Percentiles rank a stretch among this genome's conserved stretches.
phyloP scores from a whole-genome alignment of 169 alveolate species.

The Cryptosporidium viatorum region DNA sequence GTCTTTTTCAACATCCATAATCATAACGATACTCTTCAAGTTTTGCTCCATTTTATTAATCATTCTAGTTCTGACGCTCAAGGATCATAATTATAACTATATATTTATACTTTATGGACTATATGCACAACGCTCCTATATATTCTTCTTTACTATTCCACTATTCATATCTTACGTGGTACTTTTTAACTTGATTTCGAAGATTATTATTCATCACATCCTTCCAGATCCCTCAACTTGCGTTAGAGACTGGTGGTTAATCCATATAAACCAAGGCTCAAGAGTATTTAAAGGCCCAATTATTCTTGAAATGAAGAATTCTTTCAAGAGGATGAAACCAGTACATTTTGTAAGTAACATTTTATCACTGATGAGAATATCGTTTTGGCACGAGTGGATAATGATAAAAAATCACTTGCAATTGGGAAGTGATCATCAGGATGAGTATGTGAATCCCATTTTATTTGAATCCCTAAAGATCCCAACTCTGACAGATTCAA shows the following conservation, averaged over 20 bases:
- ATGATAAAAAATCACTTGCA: not conserved
- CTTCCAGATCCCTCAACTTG: conserved; percentile 33
- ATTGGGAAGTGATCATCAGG: not conserved
- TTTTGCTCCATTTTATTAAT: not conserved
- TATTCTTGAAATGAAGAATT: not conserved
- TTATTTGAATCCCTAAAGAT: not conserved
- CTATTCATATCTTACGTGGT: conserved; percentile 23
- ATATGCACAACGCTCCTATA: not conserved
- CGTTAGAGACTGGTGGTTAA: conserved; percentile 56
- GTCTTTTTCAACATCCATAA: not conserved
- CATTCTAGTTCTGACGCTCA: not conserved
- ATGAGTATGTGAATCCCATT: not conserved
- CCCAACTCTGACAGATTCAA: conserved; percentile 9
- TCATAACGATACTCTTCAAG: not conserved
- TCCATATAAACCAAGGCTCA: conserved; percentile 21
- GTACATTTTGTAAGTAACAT: not conserved
- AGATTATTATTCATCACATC: conserved; percentile 9
- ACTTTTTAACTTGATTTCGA: conserved; percentile 40
- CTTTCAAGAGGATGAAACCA: not conserved
- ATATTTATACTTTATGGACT: not conserved
- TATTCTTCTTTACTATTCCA: conserved; percentile 34
- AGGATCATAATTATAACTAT: no score
- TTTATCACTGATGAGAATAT: not conserved
- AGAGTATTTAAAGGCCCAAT: not conserved
- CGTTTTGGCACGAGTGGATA: conserved; percentile 20